phyloP scores from a whole-genome alignment of 2,329 filamentous ascomycete species.

The Sporothrix brasiliensis region DNA sequence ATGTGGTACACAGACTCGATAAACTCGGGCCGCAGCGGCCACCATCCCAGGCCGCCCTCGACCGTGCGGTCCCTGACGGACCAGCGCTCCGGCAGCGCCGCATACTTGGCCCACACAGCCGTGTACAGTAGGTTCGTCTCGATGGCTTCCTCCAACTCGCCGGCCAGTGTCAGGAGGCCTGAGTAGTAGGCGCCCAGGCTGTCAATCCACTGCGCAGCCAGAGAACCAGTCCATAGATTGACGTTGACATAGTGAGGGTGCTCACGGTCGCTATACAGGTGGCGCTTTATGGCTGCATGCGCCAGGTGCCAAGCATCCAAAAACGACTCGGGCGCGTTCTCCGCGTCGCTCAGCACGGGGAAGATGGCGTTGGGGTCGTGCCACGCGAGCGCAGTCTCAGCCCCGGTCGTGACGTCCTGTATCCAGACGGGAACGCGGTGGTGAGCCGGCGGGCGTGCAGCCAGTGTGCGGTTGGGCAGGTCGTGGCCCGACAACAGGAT shows the following conservation, averaged over 20 bases:
- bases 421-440: slow-evolving; percentile 18
- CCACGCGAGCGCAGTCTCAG: slow-evolving; percentile 44
- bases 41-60: slow-evolving; percentile 88
- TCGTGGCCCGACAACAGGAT: slow-evolving; percentile 81
- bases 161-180: slow-evolving; percentile 80
- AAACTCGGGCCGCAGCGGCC: slow-evolving; percentile 93
- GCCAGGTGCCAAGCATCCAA: slow-evolving; percentile 81
- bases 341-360: slow-evolving; percentile 61
- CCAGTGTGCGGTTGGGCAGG: slow-evolving; percentile 53
- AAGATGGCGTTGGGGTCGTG: slow-evolving; percentile 67
- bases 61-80: slow-evolving; percentile 81
- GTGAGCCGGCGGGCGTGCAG: slow-evolving; percentile 6
- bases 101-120: slow-evolving; percentile 91
- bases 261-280: slow-evolving; percentile 81
- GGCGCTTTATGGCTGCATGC: slow-evolving; percentile 82
- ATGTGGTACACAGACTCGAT: slow-evolving; percentile 96
- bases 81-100: slow-evolving; percentile 93
- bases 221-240: slow-evolving; percentile 83
- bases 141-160: slow-evolving; percentile 87
- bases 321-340: slow-evolving; percentile 76
- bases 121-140: slow-evolving; percentile 89
- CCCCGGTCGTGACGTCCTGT: slow-evolving; percentile 6
- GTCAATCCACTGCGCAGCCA: slow-evolving; percentile 92
- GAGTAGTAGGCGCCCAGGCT: slow-evolving; percentile 95
- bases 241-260: slow-evolving; percentile 93